Evolutionary conservation across 305 asterid genomes (phyloP), one percentile per base, ranked within the genome.

Genomic region (Nicotiana rustica): DNA sequence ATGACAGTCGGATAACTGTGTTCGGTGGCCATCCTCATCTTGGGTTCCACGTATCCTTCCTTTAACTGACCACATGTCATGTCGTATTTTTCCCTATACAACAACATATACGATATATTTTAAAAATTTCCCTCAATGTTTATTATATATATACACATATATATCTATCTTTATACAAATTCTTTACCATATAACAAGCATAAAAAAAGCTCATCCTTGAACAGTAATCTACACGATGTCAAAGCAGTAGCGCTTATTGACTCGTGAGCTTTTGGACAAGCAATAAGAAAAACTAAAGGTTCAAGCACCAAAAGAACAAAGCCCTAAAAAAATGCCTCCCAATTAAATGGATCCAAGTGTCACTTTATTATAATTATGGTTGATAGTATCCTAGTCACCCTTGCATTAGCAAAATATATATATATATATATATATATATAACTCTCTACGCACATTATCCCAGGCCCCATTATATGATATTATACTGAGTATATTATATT

Each of bases 301-400:
- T 19, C 44, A 21, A 21, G 19, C 2, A 12, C 1, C 10, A 3
- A 17, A 36, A 68, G 21, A n/a, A n/a, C 15, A 68, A 69, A 15
- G 60, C 59, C 78, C n/a, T 56, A 33, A 14, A 68, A 68, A 44
- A 70, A 44, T 4, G 10, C 36, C 60, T 44, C 15, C 5, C 59
- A 70, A 70, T 41, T 19, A 41, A 70, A 41, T 70, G 60, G 56
- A 68, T 10, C n/a, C 77, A 68, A 68, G 56, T 70, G 47, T 41
- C n/a, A 5, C 35, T 36, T 70, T 44, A 38, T 6, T 5, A 19
- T 41, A 70, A 19, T 70, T 36, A 36, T 5, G 18, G 19, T 10
- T 41, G 77, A 19, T 68, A 29, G n/a, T 70, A 70, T 70, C 59
- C 78, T 38, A 52, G 25, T 69, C 57, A 70, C 6, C 59, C 59